Evolutionary conservation across 2,329 filamentous ascomycete genomes (phyloP).

Genomic region (Hawksworthiomyces lignivorus): DNA sequence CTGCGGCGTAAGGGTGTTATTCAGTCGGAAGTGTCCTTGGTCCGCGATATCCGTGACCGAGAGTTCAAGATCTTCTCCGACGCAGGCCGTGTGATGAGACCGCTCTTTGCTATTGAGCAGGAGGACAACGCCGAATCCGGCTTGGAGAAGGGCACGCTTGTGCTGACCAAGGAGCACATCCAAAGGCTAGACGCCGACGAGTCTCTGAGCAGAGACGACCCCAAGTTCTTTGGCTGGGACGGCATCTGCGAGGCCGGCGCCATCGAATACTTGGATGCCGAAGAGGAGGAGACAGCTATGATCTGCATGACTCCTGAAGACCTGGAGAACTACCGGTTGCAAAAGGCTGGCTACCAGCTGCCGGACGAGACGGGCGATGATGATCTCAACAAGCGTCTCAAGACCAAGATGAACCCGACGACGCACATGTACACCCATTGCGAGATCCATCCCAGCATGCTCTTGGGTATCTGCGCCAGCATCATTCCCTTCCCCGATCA

Average conservation of each 20-base stretch:
- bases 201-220: slow-evolving; percentile 56
- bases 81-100: slow-evolving; percentile 88
- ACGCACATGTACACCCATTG: slow-evolving; percentile 96
- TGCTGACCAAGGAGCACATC: slow-evolving; percentile 77
- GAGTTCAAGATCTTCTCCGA: slow-evolving; percentile 99
- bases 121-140: slow-evolving; percentile 63
- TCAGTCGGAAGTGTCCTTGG: slow-evolving; percentile 85
- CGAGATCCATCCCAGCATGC: slow-evolving; percentile 99
- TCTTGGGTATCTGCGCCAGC: slow-evolving; percentile 94
- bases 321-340: slow-evolving; percentile 66
- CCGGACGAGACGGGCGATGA: slow-evolving; percentile 52
- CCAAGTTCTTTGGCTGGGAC: slow-evolving; percentile 74
- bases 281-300: slow-evolving; percentile 98
- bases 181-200: slow-evolving; percentile 55
- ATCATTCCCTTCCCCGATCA: slow-evolving; percentile 99
- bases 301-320: slow-evolving; percentile 99
- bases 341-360: slow-evolving; percentile 36
- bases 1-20: slow-evolving; percentile 76
- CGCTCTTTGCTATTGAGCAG: slow-evolving; percentile 87
- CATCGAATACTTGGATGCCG: slow-evolving; percentile 93
- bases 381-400: slow-evolving; percentile 78
- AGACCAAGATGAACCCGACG: slow-evolving; percentile 77
- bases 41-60: slow-evolving; percentile 91
- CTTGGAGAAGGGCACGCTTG: slow-evolving; percentile 58
- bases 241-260: slow-evolving; percentile 76